phyloP scores from a whole-genome alignment of 1,284 basidiomycete species.

The Sparassis latifolia region DNA sequence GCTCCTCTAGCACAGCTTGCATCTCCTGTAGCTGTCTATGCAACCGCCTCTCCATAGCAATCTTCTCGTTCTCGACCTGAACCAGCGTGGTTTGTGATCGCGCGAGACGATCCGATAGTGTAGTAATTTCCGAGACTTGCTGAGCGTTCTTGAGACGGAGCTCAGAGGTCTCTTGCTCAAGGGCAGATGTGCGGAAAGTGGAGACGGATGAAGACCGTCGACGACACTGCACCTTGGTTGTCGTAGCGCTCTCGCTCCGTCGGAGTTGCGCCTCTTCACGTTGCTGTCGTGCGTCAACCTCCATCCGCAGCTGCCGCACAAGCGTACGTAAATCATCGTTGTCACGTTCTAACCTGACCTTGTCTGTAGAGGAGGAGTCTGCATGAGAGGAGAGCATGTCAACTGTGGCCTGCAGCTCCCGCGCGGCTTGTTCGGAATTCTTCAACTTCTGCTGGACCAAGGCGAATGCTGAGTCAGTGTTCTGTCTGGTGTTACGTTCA shows the following conservation, averaged over 20 bases:
- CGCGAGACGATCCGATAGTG: conserved; percentile 39
- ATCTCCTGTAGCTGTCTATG: conserved; percentile 38
- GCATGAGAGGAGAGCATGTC: conserved; percentile 51
- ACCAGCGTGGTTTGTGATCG: conserved; percentile 42
- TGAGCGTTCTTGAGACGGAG: conserved; percentile 33
- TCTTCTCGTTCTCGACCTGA: conserved; percentile 52
- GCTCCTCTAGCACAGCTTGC: conserved; percentile 39
- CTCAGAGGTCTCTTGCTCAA: conserved; percentile 52
- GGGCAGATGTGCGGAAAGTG: conserved; percentile 35
- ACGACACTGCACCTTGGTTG: conserved; percentile 24
- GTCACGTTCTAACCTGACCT: conserved; percentile 46
- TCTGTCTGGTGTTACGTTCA: conserved; percentile 48
- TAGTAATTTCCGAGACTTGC: conserved; percentile 38
- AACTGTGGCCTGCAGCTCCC: conserved; percentile 53
- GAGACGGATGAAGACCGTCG: conserved; percentile 46
- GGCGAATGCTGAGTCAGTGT: conserved; percentile 43
- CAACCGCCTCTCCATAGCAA: conserved; percentile 42
- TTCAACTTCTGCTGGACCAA: conserved; percentile 45
- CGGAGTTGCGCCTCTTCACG: conserved; percentile 19
- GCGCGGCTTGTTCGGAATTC: conserved; percentile 39
- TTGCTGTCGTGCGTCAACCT: conserved; percentile 14
- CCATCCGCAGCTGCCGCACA: conserved; percentile 14
- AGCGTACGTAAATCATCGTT: conserved; percentile 43
- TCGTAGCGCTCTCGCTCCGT: conserved; percentile 36
- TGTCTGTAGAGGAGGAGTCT: conserved; percentile 35